Percentiles rank a stretch among this genome's conserved stretches.
phyloP scores from a whole-genome alignment of 495 filamentous ascomycete species.

The Hypoxylon subgilvum region DNA sequence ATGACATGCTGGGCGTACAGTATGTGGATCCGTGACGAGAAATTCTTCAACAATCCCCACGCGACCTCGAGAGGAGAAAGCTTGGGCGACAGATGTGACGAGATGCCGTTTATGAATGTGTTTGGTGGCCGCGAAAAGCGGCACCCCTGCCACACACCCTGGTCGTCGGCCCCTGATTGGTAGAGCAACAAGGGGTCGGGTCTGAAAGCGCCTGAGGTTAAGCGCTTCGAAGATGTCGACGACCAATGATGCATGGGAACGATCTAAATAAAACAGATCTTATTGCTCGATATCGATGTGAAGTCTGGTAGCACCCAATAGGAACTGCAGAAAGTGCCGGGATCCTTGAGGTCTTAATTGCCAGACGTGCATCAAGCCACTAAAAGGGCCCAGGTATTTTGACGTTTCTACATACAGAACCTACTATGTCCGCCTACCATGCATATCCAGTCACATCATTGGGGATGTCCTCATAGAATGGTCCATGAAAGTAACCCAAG shows the following conservation, averaged over 20 bases:
- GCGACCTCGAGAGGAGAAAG: neutral
- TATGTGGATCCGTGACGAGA: constrained; percentile 10
- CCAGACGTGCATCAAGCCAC: constrained; percentile 33
- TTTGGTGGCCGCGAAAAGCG: constrained; percentile 23
- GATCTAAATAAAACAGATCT: constrained; percentile 33
- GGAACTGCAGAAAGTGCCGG: constrained; percentile 17
- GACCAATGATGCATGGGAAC: constrained; percentile 29
- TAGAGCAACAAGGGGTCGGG: constrained; percentile 19
- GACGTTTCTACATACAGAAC: too few species aligned
- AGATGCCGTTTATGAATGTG: constrained; percentile 17
- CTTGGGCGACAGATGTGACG: constrained; percentile 39
- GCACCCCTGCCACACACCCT: constrained; percentile 21
- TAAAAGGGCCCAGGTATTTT: neutral
- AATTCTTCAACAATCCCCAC: constrained; percentile 20
- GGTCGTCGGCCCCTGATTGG: constrained; percentile 35
- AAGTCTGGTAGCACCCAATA: constrained; percentile 27
- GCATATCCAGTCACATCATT: constrained; percentile 31
- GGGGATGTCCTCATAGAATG: constrained; percentile 5
- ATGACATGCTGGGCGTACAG: neutral
- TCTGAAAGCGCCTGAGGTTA: constrained; percentile 31
- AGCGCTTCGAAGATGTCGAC: constrained; percentile 35
- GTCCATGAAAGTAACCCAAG: constrained; percentile 16
- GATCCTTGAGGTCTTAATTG: constrained; percentile 29
- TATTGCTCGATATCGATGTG: constrained; percentile 29
- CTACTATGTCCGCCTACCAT: constrained; percentile 14